Evolutionary conservation across 305 asterid genomes (phyloP).

Genomic region (Fraxinus greggii): DNA sequence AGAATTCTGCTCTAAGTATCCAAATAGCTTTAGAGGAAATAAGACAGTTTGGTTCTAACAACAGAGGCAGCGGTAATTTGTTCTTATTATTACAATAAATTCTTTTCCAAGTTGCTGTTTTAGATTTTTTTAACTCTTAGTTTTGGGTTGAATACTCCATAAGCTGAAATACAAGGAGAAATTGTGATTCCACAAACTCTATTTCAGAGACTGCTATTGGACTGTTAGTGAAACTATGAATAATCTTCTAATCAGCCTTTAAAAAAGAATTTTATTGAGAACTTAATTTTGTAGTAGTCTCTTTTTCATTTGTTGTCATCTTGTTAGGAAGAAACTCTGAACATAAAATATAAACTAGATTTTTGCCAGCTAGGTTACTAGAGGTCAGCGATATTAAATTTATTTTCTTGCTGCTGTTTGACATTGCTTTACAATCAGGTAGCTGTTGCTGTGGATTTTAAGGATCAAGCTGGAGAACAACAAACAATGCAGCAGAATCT

Average conservation of each 20-base stretch:
- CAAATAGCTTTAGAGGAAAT: background rate
- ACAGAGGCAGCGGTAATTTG: background rate
- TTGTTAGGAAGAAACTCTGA: background rate
- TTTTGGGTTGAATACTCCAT: background rate
- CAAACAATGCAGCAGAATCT: constrained; percentile 96
- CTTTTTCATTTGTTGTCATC: background rate
- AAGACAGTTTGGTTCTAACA: background rate
- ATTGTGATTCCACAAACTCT: background rate
- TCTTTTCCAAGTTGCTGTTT: background rate
- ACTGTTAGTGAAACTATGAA: background rate
- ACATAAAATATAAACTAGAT: constrained; percentile 8
- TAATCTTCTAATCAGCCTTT: background rate
- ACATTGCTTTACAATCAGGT: constrained; percentile 46
- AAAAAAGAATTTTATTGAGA: background rate
- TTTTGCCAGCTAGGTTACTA: constrained; percentile 1
- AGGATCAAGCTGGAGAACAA: constrained; percentile 94
- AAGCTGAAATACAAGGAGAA: background rate
- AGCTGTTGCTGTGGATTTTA: constrained; percentile 86
- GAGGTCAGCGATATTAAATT: background rate
- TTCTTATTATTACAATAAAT: background rate
- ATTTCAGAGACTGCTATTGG: background rate
- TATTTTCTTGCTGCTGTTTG: constrained; percentile 4
- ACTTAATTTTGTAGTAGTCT: background rate
- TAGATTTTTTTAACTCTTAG: background rate
- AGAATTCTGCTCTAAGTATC: background rate